A percentile compares a stretch with the other conserved stretches of the same genome.
Conservation (phyloP, 1,284 basidiomycete species). For the Coniferiporia weirii region DNA sequence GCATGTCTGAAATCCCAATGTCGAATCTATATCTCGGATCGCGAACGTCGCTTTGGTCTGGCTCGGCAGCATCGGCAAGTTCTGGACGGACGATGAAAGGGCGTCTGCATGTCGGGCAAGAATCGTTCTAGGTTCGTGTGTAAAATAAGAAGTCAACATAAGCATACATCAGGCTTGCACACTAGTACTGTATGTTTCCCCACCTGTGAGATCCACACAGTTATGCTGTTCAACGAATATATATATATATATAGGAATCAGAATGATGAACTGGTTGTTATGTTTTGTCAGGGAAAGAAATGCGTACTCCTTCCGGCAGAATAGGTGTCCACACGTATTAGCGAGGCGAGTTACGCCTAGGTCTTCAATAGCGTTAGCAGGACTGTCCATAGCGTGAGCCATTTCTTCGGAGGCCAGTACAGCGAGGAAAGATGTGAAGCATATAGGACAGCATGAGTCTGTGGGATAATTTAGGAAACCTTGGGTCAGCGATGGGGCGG, state of each 20-base stretch:
- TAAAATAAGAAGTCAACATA: background rate
- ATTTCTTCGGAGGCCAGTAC: slow-evolving; percentile 69
- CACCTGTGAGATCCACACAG: slow-evolving; percentile 59
- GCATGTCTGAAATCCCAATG: background rate
- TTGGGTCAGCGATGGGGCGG: slow-evolving; percentile 23
- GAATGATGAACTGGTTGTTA: background rate
- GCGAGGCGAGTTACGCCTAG: slow-evolving; percentile 60
- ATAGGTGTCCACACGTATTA: slow-evolving; percentile 62
- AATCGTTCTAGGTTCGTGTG: slow-evolving; percentile 40
- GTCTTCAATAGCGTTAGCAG: slow-evolving; percentile 59
- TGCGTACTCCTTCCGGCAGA: slow-evolving; percentile 67
- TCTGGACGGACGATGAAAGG: slow-evolving; percentile 30
- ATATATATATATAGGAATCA: slow-evolving; percentile 11
- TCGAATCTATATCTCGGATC: background rate
- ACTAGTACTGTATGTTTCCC: slow-evolving; percentile 26
- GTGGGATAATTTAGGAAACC: background rate
- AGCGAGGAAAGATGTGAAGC: slow-evolving; percentile 56
- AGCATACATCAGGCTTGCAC: slow-evolving; percentile 1
- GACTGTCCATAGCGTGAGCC: slow-evolving; percentile 66
- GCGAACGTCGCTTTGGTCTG: background rate
- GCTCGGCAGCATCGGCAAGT: background rate
- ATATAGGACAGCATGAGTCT: slow-evolving; percentile 70
- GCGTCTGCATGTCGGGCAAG: slow-evolving; percentile 59
- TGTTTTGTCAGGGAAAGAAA: background rate
- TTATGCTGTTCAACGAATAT: slow-evolving; percentile 40